These are phyloP conservation scores for Calonectria henricotiae DNA, from an alignment of 2,329 filamentous ascomycete species.

Conservation along the genomic window DNA sequence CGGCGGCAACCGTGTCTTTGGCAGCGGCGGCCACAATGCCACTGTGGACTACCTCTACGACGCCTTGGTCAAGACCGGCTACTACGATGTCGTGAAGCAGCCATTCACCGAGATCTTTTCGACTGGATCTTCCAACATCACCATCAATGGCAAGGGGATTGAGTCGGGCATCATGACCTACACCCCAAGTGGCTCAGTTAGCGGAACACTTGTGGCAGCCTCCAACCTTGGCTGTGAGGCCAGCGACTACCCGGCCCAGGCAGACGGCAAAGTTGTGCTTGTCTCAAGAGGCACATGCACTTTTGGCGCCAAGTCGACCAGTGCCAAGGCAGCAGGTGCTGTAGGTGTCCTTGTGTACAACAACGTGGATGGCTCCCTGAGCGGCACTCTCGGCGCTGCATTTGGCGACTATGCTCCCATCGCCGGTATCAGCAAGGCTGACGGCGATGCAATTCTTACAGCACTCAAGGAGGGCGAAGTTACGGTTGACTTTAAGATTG, in stretches of 20 bases:
- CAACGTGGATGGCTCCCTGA: conserved; percentile 67
- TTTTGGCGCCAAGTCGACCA: conserved; percentile 72
- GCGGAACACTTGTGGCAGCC: conserved; percentile 63
- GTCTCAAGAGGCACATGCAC: conserved; percentile 73
- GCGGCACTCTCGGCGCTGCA: conserved; percentile 71
- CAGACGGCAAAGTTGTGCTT: conserved; percentile 72
- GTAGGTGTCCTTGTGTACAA: conserved; percentile 75
- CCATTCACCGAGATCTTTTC: conserved; percentile 62
- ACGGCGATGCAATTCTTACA: conserved; percentile 58
- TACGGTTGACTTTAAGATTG: conserved; percentile 60
- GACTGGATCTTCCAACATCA: conserved; percentile 54
- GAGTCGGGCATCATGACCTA: conserved; percentile 62
- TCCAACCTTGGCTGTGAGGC: conserved; percentile 70
- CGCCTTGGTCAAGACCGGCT: conserved; percentile 58
- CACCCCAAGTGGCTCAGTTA: conserved; percentile 65
- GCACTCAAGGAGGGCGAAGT: conserved; percentile 55
- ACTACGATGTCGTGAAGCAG: conserved; percentile 65
- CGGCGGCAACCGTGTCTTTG: conserved; percentile 63
- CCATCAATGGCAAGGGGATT: conserved; percentile 53
- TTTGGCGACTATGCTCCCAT: conserved; percentile 66
- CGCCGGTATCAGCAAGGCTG: conserved; percentile 68
- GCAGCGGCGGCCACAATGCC: conserved; percentile 63
- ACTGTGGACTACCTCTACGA: conserved; percentile 65
- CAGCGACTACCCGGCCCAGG: conserved; percentile 68
- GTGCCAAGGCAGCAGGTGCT: conserved; percentile 73